Conservation (phyloP, 306 rosid species). For the Quercus berberidifolia region DNA sequence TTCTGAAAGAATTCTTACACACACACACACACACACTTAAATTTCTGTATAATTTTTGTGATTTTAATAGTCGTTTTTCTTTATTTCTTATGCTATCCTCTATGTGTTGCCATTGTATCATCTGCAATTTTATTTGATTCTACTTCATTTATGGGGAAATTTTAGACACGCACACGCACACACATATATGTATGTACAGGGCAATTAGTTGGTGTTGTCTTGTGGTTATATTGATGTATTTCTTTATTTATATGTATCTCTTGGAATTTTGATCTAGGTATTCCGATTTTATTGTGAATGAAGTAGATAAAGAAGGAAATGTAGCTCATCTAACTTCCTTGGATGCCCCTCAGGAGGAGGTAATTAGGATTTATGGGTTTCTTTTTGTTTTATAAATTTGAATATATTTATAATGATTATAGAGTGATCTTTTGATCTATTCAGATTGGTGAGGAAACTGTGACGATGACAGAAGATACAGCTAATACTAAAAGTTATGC, state of each 20-base stretch:
- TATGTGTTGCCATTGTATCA: not conserved
- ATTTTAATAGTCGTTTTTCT: not conserved
- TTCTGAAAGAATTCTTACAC: not conserved
- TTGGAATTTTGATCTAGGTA: constrained; percentile 53
- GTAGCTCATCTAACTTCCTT: constrained; percentile 67
- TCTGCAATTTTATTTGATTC: not conserved
- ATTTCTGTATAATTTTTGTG: not conserved
- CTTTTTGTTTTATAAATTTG: not conserved
- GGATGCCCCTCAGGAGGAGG: constrained; percentile 63
- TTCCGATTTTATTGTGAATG: constrained; percentile 88
- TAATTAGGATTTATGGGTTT: not conserved
- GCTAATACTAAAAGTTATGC: constrained; percentile 44
- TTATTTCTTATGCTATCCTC: not conserved
- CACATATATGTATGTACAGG: not conserved
- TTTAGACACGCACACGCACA: not conserved
- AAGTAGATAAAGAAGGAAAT: constrained; percentile 75
- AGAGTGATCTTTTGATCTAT: constrained; percentile 4
- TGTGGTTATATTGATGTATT: not conserved
- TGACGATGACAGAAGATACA: constrained; percentile 20
- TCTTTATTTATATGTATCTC: not conserved
- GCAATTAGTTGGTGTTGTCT: not conserved
- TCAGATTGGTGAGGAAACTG: constrained; percentile 49
- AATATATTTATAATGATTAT: not conserved
- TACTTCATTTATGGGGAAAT: not conserved
- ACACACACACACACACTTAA: too few species aligned